phyloP scores from a whole-genome alignment of 805 yeast genomes.

The Candida palmyrensis region DNA sequence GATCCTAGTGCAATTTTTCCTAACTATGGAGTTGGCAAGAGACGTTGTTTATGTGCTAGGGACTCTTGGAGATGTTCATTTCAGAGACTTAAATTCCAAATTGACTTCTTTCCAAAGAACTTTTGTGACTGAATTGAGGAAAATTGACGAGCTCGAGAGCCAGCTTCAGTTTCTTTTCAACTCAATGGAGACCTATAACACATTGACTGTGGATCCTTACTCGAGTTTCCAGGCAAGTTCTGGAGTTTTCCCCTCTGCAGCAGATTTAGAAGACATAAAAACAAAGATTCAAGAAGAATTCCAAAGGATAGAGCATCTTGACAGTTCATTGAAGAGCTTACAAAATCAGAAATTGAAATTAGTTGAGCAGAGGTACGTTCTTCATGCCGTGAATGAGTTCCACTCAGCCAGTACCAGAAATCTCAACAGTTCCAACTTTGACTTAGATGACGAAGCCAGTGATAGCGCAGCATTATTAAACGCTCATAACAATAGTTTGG shows the following conservation, averaged over 20 bases:
- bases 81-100: slow-evolving; percentile 44
- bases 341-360: slow-evolving; percentile 17
- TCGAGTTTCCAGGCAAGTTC: slow-evolving; percentile 47
- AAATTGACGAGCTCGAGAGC: slow-evolving; percentile 28
- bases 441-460: slow-evolving; percentile 19
- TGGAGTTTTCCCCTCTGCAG: slow-evolving; percentile 37
- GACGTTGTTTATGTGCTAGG: slow-evolving; percentile 38
- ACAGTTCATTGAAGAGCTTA: slow-evolving; percentile 25
- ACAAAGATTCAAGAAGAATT: slow-evolving; percentile 18
- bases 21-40: slow-evolving; percentile 41
- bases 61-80: slow-evolving; percentile 36
- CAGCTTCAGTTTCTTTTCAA: slow-evolving; percentile 23
- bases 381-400: slow-evolving; percentile 27
- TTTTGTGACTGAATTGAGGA: slow-evolving; percentile 36
- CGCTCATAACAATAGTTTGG: slow-evolving; percentile 14
- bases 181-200: slow-evolving; percentile 26
- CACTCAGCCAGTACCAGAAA: slow-evolving; percentile 18
- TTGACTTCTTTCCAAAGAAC: slow-evolving; percentile 43
- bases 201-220: slow-evolving; percentile 19
- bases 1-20: slow-evolving; percentile 45
- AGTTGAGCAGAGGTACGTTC: slow-evolving; percentile 33
- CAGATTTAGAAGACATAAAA: slow-evolving; percentile 31
- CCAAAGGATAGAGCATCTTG: slow-evolving; percentile 32
- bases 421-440: slow-evolving; percentile 7
- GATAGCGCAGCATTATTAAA: slow-evolving; percentile 26